Conservation (phyloP, 1,139 yeast genomes). For the Scheffersomyces segobiensis region DNA sequence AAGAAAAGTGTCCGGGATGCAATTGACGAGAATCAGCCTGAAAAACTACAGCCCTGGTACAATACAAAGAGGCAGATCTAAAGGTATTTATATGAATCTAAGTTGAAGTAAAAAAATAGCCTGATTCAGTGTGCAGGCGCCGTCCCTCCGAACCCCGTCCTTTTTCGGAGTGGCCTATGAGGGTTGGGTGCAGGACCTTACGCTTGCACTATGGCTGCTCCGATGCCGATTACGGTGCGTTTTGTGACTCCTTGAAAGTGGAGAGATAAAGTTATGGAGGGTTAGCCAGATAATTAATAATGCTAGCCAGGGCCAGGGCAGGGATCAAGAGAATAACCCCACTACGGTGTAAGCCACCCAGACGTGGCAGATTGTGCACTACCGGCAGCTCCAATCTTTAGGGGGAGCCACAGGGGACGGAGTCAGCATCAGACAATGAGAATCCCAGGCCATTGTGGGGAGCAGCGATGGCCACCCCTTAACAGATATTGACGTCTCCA, state of each 20-base stretch:
- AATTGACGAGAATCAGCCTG: neutral
- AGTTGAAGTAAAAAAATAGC: neutral
- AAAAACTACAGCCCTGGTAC: neutral
- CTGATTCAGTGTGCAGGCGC: neutral
- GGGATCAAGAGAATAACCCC: neutral
- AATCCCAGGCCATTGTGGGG: neutral
- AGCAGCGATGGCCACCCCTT: neutral
- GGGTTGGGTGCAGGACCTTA: neutral
- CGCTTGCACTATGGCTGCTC: neutral
- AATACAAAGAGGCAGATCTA: neutral
- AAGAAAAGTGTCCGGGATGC: neutral
- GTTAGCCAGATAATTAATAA: neutral
- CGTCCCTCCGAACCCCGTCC: neutral
- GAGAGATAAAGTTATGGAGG: neutral
- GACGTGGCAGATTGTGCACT: neutral
- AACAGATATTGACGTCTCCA: neutral
- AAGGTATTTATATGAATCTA: neutral
- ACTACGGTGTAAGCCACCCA: neutral
- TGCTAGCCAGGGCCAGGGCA: neutral
- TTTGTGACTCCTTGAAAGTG: neutral
- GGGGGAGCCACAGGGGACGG: neutral
- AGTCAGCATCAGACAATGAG: neutral
- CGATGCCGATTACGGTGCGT: neutral
- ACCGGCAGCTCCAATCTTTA: neutral
- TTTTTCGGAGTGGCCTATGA: neutral